Percentiles rank a stretch among this genome's conserved stretches.
These are phyloP conservation scores for Leptodontidium sp. DNA, from an alignment of 2,329 filamentous ascomycete genomes.

Conservation along the genomic window DNA sequence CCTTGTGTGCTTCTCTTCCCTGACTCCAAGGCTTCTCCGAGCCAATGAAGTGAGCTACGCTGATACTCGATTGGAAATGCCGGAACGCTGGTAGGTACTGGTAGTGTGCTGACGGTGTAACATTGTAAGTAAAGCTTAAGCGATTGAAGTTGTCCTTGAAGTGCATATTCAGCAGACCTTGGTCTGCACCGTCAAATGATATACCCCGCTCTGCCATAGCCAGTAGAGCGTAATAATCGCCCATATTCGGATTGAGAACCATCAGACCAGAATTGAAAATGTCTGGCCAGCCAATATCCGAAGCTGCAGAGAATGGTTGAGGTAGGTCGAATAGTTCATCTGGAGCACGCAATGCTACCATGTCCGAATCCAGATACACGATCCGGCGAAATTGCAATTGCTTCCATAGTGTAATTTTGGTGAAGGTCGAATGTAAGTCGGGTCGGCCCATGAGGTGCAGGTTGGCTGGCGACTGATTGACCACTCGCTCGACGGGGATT, in stretches of 20 bases:
- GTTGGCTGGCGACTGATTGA: conserved; percentile 80
- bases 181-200: conserved; percentile 97
- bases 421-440: conserved; percentile 92
- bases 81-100: conserved; percentile 96
- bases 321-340: conserved; percentile 85
- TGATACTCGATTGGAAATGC: conserved; percentile 91
- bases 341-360: conserved; percentile 87
- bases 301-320: conserved; percentile 73
- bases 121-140: conserved; percentile 95
- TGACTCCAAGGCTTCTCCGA: conserved; percentile 86
- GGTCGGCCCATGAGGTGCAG: conserved; percentile 90
- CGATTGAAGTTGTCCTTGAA: conserved; percentile 86
- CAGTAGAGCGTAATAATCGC: conserved; percentile 84
- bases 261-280: conserved; percentile 98
- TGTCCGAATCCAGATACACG: conserved; percentile 93
- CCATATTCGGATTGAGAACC: conserved; percentile 85
- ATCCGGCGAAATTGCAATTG: conserved; percentile 90
- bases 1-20: conserved; percentile 63
- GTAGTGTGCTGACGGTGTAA: conserved; percentile 95
- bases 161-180: conserved; percentile 94
- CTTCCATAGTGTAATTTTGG: conserved; percentile 95
- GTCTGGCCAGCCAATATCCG: conserved; percentile 98
- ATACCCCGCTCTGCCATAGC: conserved; percentile 86
- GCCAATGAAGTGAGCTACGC: conserved; percentile 94
- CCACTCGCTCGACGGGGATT: conserved; percentile 82